Percentiles rank a stretch among this genome's conserved stretches.
Evolutionary conservation across 805 yeast species (phyloP).

Genomic region (Hanseniaspora lachancei): DNA sequence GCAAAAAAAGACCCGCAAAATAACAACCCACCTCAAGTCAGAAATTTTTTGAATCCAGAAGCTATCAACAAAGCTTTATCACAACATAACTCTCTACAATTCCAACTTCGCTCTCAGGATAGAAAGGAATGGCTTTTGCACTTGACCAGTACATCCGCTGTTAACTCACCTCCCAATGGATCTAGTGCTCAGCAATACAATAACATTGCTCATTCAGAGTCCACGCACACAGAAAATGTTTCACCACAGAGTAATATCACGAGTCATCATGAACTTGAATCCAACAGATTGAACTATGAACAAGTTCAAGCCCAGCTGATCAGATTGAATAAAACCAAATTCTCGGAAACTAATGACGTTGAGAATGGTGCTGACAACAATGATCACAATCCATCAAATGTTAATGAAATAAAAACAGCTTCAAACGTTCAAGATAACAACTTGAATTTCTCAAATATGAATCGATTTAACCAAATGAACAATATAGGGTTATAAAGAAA

Average conservation of each 20-base stretch:
- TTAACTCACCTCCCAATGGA: neutral
- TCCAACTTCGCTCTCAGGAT: constrained; percentile 5
- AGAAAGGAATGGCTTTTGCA: constrained; percentile 5
- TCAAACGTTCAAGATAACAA: neutral
- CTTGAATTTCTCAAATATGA: neutral
- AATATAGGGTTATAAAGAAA: neutral
- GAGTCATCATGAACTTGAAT: neutral
- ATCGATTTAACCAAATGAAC: neutral
- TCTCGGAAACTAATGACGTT: neutral
- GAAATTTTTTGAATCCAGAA: neutral
- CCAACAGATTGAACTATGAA: neutral
- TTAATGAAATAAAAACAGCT: neutral
- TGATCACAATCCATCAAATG: neutral
- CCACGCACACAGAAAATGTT: neutral
- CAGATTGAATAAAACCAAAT: neutral
- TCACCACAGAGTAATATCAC: neutral
- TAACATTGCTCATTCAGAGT: neutral
- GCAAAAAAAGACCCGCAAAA: neutral
- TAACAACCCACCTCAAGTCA: neutral
- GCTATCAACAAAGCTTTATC: neutral
- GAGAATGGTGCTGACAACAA: neutral
- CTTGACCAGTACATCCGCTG: neutral
- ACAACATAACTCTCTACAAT: neutral
- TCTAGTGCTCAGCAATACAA: neutral
- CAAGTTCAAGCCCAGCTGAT: neutral